These are phyloP conservation scores for Cyclotella baltica DNA, from an alignment of 108 stramenopile species.

Conservation along the genomic window DNA sequence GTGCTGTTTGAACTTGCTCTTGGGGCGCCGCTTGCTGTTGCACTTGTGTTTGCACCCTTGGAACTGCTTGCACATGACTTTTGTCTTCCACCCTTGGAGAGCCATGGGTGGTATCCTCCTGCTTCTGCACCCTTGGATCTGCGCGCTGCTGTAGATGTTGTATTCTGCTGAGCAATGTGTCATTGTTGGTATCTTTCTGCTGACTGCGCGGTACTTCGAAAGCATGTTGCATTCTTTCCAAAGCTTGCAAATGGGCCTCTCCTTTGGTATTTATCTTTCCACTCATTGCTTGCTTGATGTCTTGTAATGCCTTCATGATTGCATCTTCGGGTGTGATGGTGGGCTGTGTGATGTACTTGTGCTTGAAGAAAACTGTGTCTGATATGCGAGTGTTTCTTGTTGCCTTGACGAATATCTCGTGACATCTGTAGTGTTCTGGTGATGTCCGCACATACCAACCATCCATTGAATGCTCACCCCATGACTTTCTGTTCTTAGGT, in stretches of 20 bases:
- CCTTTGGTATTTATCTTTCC: background rate
- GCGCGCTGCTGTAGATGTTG: background rate
- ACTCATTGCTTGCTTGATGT: background rate
- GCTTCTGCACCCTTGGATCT: background rate
- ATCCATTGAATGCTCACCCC: slow-evolving; percentile 16
- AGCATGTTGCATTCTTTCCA: background rate
- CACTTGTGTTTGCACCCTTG: background rate
- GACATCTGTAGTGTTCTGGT: slow-evolving; percentile 31
- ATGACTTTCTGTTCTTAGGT: slow-evolving; percentile 27
- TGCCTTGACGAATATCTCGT: slow-evolving; percentile 8
- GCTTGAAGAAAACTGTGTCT: slow-evolving; percentile 38
- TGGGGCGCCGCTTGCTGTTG: background rate
- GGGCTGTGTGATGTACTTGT: slow-evolving; percentile 36
- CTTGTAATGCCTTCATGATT: slow-evolving; percentile 14
- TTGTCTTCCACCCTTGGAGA: background rate
- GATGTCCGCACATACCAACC: slow-evolving; percentile 36
- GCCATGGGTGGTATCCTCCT: background rate
- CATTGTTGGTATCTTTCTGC: background rate
- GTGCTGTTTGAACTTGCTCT: background rate
- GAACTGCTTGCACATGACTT: background rate
- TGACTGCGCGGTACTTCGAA: background rate
- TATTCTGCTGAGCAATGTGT: background rate
- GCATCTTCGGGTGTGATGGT: slow-evolving; percentile 26
- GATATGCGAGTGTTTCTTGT: slow-evolving; percentile 31
- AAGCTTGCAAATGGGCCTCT: background rate